Base-by-base conservation (phyloP, 805 yeast genomes). In the Candida yuanshanica region DNA sequence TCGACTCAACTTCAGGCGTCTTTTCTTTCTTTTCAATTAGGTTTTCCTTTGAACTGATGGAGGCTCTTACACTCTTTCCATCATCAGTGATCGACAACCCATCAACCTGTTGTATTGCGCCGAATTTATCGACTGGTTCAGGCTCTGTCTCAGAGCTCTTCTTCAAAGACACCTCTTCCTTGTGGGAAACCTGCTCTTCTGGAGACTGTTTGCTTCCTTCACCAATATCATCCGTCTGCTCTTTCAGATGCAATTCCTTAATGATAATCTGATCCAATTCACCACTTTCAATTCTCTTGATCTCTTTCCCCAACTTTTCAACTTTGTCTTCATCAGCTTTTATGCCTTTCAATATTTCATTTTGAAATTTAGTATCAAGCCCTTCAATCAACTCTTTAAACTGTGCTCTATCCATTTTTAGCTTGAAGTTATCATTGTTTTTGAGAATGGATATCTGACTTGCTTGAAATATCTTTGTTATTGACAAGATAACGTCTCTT, bases 371-470 rank as follows among this genome's bases (percentile, higher is more conserved):
- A 3, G 39, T 32, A 9, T 43, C 36, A 12, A 43, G 43, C 9
- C 32, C 31, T 4, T 36, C 36, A 8, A 54, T 41, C 18, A 50
- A 33, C 4, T 39, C 45, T 21, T 53, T 43, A 33, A 55, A 54
- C 44, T 51, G 37, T 2, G 32, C 39, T 33, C 55, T 46, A 2
- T 44, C 33, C 16, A 56, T 24, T 24, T 42, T 42, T 13, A 56
- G 33, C 33, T 49, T 51, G 48, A 56, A 56, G 33, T 48, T 46
- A 32, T 56, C 59, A 20, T 48, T 46, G 16, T 51, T 47, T n/a
- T 52, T 51, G 21, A 53, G 34, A 11, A 55, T 56, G 16, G 46
- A 45, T 21, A 55, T 51, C 37, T 53, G 53, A 3, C 47, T 40
- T 0, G 56, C 45, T 14, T 46, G 48, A 32, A 56, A 47, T 16